Evolutionary conservation across 192 early-diverging fungal species (phyloP).

Genomic region (Podila minutissima): DNA sequence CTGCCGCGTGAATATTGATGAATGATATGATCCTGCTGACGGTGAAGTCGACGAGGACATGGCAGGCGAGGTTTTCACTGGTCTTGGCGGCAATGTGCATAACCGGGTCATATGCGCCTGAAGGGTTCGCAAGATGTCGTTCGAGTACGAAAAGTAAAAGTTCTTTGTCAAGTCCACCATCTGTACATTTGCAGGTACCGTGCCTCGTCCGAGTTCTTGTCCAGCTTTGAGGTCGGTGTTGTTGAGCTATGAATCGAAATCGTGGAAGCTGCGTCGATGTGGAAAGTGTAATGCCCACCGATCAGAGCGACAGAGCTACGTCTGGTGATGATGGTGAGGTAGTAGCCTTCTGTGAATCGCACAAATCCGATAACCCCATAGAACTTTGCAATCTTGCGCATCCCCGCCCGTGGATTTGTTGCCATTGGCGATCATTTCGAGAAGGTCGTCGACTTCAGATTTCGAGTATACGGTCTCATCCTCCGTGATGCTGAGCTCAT

Average conservation of each 20-base stretch:
- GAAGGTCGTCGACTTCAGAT: constrained; percentile 72
- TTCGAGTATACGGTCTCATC: constrained; percentile 84
- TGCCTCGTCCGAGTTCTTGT: constrained; percentile 79
- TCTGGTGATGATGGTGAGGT: constrained; percentile 88
- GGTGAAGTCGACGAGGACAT: no score
- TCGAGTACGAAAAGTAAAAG: constrained; percentile 97
- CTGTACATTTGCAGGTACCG: constrained; percentile 86
- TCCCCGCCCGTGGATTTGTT: constrained; percentile 81
- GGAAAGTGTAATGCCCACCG: constrained; percentile 97
- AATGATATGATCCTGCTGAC: not conserved
- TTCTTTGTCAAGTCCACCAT: constrained; percentile 94
- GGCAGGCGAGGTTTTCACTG: no score
- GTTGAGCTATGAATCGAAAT: constrained; percentile 67
- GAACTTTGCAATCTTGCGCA: constrained; percentile 71
- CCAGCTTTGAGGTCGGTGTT: constrained; percentile 66
- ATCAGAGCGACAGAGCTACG: constrained; percentile 88
- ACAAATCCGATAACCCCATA: constrained; percentile 91
- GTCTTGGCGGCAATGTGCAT: not conserved
- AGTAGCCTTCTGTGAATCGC: constrained; percentile 91
- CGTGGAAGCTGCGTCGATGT: constrained; percentile 90
- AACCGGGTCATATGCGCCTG: constrained; percentile 74
- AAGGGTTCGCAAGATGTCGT: constrained; percentile 93
- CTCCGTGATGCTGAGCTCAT: constrained; percentile 77
- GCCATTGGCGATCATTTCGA: constrained; percentile 82
- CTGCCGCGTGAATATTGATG: constrained; percentile 15